Conservation (phyloP, 371 early-diverging fungal species). For the Capniomyces stellatus region DNA sequence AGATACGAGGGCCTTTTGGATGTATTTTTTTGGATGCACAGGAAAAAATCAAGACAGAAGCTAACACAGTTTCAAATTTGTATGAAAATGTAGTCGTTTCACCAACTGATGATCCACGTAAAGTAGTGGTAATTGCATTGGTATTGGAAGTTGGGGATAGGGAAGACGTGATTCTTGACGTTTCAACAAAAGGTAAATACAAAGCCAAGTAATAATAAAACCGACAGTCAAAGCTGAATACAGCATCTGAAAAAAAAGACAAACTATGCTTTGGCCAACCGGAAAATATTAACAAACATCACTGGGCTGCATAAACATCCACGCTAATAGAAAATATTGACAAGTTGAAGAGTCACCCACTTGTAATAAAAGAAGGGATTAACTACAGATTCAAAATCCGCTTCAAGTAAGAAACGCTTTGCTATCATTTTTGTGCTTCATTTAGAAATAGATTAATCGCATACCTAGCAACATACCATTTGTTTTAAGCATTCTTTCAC, state of each 20-base stretch:
- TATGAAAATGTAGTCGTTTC: slow-evolving; percentile 18
- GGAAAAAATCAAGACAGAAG: too few species aligned
- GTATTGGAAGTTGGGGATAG: slow-evolving; percentile 70
- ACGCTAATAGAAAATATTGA: slow-evolving; percentile 28
- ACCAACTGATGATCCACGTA: slow-evolving; percentile 45
- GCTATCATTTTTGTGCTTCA: slow-evolving; percentile 1
- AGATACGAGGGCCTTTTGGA: too few species aligned
- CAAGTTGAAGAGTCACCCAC: slow-evolving; percentile 41
- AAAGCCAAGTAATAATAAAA: too few species aligned
- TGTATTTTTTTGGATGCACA: too few species aligned
- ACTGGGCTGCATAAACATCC: too few species aligned
- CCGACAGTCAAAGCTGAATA: too few species aligned
- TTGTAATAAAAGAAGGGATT: slow-evolving; percentile 89
- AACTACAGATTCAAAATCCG: slow-evolving; percentile 83
- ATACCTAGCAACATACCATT: not conserved
- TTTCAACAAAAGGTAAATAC: slow-evolving; percentile 45
- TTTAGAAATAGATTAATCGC: not conserved
- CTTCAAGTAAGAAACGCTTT: too few species aligned
- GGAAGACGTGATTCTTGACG: slow-evolving; percentile 63
- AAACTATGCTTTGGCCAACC: too few species aligned
- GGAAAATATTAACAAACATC: too few species aligned
- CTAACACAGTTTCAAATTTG: too few species aligned
- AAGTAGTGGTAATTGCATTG: slow-evolving; percentile 57
- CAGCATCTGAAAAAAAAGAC: too few species aligned
- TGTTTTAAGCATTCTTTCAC: not conserved